Conservation (phyloP, 495 filamentous ascomycete genomes). For the Parathielavia hyrcaniae region DNA sequence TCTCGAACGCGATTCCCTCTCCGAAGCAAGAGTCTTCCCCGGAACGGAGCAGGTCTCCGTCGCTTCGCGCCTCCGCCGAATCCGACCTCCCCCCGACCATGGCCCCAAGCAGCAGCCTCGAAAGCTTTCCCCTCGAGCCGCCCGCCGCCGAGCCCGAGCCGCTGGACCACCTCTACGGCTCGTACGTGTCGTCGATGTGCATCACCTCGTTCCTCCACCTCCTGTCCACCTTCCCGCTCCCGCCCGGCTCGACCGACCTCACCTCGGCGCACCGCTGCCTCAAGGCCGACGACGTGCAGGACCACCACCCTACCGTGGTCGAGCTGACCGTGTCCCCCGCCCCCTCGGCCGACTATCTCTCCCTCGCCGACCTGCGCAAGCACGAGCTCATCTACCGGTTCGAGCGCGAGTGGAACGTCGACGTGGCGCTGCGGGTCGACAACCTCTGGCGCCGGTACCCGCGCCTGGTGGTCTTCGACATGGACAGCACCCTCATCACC, state of each 20-base stretch:
- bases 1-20: constrained; percentile 31
- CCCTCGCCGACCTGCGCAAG: constrained; percentile 62
- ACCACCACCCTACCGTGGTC: constrained; percentile 55
- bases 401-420: constrained; percentile 81
- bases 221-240: constrained; percentile 60
- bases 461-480: constrained; percentile 87
- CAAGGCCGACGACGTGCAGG: constrained; percentile 44
- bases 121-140: constrained; percentile 66
- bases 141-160: constrained; percentile 56
- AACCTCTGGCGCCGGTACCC: constrained; percentile 68
- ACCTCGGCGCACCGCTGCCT: constrained; percentile 67
- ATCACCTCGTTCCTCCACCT: constrained; percentile 76
- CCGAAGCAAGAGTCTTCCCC: constrained; percentile 28
- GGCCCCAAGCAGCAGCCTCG: constrained; percentile 60
- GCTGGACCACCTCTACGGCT: constrained; percentile 70
- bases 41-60: constrained; percentile 24
- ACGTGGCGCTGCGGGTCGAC: constrained; percentile 67
- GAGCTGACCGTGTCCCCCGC: constrained; percentile 65
- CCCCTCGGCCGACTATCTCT: constrained; percentile 60
- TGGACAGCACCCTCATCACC: constrained; percentile 94
- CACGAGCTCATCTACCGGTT: constrained; percentile 76
- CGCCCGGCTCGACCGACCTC: constrained; percentile 49
- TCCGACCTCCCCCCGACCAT: constrained; percentile 46
- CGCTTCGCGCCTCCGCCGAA: constrained; percentile 31
- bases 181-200: constrained; percentile 70